phyloP scores from a whole-genome alignment of 495 filamentous ascomycete species.

The Chaetomidium leptoderma region DNA sequence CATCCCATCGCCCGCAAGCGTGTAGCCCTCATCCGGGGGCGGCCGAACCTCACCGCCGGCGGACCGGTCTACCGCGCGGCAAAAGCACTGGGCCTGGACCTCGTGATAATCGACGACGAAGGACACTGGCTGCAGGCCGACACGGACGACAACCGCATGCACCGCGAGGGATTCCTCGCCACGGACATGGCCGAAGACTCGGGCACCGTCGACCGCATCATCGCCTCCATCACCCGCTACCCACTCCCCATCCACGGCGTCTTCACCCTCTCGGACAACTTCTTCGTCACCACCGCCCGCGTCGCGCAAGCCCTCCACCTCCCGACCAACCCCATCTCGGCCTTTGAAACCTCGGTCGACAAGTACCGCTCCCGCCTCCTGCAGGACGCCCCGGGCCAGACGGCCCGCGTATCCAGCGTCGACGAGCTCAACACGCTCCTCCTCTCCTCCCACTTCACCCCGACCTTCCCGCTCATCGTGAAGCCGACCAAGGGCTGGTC shows the following conservation, averaged over 20 bases:
- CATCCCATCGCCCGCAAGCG: conserved; percentile 28
- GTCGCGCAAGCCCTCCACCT: conserved; percentile 34
- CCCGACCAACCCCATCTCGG: conserved; percentile 30
- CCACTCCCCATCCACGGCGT: conserved; percentile 37
- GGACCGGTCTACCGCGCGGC: conserved; percentile 39
- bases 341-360: conserved; percentile 42
- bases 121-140: conserved; percentile 46
- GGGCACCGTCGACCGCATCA: conserved; percentile 31
- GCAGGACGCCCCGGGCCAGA: conserved; percentile 31
- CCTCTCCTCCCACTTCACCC: conserved; percentile 9
- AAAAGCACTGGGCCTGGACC: conserved; percentile 39
- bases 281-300: conserved; percentile 35
- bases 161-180: conserved; percentile 36
- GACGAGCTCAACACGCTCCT: conserved; percentile 24
- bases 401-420: conserved; percentile 20
- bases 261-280: conserved; percentile 39
- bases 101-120: conserved; percentile 45
- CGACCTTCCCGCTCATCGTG: conserved; percentile 28
- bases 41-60: conserved; percentile 36
- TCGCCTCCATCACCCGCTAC: conserved; percentile 30
- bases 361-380: conserved; percentile 41
- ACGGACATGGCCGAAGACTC: conserved; percentile 34
- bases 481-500: conserved; percentile 35
- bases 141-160: conserved; percentile 30
- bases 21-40: conserved; percentile 36